phyloP scores from a whole-genome alignment of 495 filamentous ascomycete genomes.

The Melanomma pulvis-pyrius region DNA sequence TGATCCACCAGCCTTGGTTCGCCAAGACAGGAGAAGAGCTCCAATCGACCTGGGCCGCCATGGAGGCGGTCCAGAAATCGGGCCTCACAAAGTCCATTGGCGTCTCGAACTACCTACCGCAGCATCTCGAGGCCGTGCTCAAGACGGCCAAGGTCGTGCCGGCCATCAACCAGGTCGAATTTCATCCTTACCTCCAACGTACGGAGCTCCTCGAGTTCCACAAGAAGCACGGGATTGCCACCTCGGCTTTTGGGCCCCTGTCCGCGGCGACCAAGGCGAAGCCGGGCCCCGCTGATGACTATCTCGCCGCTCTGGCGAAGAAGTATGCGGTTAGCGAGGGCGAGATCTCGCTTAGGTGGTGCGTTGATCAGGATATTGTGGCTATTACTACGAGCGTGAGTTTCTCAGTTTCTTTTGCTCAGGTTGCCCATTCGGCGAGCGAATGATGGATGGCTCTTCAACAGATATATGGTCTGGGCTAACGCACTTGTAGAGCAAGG shows the following conservation, averaged over 20 bases:
- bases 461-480: too few species aligned
- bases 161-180: constrained; percentile 85
- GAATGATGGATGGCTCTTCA: too few species aligned
- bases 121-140: constrained; percentile 69
- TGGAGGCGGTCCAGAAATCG: constrained; percentile 72
- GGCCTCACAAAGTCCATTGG: constrained; percentile 79
- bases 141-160: constrained; percentile 66
- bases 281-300: constrained; percentile 68
- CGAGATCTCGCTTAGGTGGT: constrained; percentile 77
- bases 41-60: constrained; percentile 71
- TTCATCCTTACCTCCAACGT: constrained; percentile 85
- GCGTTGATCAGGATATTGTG: constrained; percentile 77
- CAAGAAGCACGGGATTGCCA: constrained; percentile 67
- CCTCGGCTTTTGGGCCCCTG: constrained; percentile 70
- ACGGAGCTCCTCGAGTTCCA: constrained; percentile 65
- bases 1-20: constrained; percentile 79
- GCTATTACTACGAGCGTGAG: constrained; percentile 70
- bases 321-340: constrained; percentile 77
- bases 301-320: constrained; percentile 61
- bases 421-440: too few species aligned
- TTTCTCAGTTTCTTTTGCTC: background rate
- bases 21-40: constrained; percentile 63
- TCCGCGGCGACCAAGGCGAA: constrained; percentile 65
- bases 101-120: constrained; percentile 76
- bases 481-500: constrained; percentile 46